Evolutionary conservation across 257 asterid genomes (phyloP).

Genomic region (Handroanthus guayacan): DNA sequence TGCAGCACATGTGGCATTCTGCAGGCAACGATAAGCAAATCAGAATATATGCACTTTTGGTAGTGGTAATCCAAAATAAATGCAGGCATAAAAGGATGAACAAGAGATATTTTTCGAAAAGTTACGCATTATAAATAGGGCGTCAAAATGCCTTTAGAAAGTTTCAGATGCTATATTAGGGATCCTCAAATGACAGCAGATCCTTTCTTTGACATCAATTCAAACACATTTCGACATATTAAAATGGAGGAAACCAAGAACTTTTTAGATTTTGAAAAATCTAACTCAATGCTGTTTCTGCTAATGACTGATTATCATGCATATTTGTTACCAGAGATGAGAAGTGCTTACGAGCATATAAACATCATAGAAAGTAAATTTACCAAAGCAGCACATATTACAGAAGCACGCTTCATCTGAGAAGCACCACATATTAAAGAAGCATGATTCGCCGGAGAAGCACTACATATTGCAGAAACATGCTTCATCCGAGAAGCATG

Average conservation of each 20-base stretch:
- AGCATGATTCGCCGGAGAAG: constrained; percentile 57
- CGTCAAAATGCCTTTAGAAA: neutral
- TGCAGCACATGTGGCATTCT: constrained; percentile 75
- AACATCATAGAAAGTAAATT: constrained; percentile 28
- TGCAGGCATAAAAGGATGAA: constrained; percentile 1
- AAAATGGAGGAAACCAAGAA: neutral
- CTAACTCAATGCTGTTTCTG: neutral
- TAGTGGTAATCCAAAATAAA: neutral
- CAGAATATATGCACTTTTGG: constrained; percentile 13
- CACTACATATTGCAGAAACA: constrained; percentile 54
- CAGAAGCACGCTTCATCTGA: constrained; percentile 45
- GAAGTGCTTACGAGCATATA: neutral
- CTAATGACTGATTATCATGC: neutral
- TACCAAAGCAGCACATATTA: constrained; percentile 65
- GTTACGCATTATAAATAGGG: neutral
- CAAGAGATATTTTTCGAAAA: neutral
- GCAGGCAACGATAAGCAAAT: constrained; percentile 33
- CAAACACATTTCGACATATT: neutral
- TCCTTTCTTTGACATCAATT: neutral
- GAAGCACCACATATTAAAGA: constrained; percentile 17
- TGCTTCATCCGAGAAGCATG: constrained; percentile 38
- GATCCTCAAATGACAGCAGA: neutral
- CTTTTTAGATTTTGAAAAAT: neutral
- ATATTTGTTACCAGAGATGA: constrained; percentile 8
- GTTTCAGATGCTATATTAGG: constrained; percentile 11